Conservation (phyloP, 2,329 filamentous ascomycete genomes). For the Emergomyces pasteurianus region DNA sequence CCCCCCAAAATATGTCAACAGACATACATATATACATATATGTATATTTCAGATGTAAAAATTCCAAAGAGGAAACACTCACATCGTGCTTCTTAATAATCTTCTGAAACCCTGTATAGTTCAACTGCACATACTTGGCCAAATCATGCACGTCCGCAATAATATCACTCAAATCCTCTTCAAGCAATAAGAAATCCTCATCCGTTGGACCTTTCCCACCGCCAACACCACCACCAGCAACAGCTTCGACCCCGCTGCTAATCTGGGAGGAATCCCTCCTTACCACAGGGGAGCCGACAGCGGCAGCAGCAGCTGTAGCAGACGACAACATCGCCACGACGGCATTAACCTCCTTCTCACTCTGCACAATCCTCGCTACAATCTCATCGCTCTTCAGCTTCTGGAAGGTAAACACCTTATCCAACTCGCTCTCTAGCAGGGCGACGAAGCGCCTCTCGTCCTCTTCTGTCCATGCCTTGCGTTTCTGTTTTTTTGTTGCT, state of each 20-base stretch:
- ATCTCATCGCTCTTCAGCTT: conserved; percentile 97
- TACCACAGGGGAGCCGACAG: not conserved
- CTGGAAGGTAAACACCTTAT: conserved; percentile 96
- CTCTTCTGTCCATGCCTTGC: conserved; percentile 72
- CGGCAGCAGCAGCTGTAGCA: not conserved
- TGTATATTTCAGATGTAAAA: too few species aligned
- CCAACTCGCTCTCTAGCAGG: conserved; percentile 79
- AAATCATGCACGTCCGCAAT: conserved; percentile 97
- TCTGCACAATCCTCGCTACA: conserved; percentile 72
- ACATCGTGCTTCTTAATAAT: conserved; percentile 99
- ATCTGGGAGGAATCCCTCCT: not conserved
- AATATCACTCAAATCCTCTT: conserved; percentile 92
- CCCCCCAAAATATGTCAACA: not conserved
- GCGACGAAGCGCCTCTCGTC: conserved; percentile 82
- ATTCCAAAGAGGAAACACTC: conserved; percentile 26
- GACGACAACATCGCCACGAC: conserved; percentile 62
- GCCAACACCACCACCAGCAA: not conserved
- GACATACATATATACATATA: not conserved
- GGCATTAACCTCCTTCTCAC: conserved; percentile 79
- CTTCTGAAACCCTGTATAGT: conserved; percentile 98
- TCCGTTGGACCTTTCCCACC: conserved; percentile 47
- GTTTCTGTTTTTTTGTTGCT: too few species aligned
- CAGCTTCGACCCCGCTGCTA: not conserved
- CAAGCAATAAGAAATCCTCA: conserved; percentile 85
- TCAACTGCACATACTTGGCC: conserved; percentile 94